These are phyloP conservation scores for Xenoacremonium recifei DNA, from an alignment of 2,329 filamentous ascomycete genomes.

Conservation along the genomic window DNA sequence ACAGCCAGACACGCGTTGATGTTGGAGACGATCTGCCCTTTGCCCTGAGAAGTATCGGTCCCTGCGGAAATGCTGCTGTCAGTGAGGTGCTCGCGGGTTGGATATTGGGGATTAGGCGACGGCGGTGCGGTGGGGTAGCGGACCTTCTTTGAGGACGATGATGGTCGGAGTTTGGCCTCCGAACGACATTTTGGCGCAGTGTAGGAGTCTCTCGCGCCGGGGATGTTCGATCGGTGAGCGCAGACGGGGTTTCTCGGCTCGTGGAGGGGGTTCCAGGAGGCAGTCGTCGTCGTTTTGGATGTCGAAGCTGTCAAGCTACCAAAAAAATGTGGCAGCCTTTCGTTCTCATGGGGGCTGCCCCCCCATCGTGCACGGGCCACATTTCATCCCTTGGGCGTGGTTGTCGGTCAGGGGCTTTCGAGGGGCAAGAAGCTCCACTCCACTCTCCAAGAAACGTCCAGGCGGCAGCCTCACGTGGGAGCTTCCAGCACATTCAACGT, in stretches of 20 bases:
- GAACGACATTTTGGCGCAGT: conserved; percentile 73
- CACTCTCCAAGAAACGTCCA: too few species aligned
- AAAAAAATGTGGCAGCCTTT: conserved; percentile 52
- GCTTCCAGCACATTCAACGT: too few species aligned
- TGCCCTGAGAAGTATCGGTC: conserved; percentile 95
- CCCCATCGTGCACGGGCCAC: conserved; percentile 29
- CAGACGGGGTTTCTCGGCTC: conserved; percentile 7
- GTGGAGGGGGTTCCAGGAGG: conserved; percentile 15
- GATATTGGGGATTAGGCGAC: conserved; percentile 25
- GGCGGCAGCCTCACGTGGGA: too few species aligned
- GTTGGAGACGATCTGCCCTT: conserved; percentile 94
- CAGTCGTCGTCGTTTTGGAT: conserved; percentile 25
- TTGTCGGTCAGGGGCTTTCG: too few species aligned
- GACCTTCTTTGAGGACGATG: conserved; percentile 96
- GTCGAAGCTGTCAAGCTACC: conserved; percentile 42
- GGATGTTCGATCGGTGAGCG: conserved; percentile 9
- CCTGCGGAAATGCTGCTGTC: conserved; percentile 52
- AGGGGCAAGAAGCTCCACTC: too few species aligned
- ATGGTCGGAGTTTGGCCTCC: conserved; percentile 97
- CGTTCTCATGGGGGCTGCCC: conserved; percentile 27
- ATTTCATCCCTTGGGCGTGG: too few species aligned
- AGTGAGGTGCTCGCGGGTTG: conserved; percentile 22
- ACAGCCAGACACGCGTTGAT: conserved; percentile 98
- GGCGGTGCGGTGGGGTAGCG: conserved; percentile 49
- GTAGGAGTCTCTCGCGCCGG: conserved; percentile 4